Evolutionary conservation across 2,329 filamentous ascomycete species (phyloP), one percentile per base, ranked within the genome.

Genomic region (Myriosclerotinia duriaeana): DNA sequence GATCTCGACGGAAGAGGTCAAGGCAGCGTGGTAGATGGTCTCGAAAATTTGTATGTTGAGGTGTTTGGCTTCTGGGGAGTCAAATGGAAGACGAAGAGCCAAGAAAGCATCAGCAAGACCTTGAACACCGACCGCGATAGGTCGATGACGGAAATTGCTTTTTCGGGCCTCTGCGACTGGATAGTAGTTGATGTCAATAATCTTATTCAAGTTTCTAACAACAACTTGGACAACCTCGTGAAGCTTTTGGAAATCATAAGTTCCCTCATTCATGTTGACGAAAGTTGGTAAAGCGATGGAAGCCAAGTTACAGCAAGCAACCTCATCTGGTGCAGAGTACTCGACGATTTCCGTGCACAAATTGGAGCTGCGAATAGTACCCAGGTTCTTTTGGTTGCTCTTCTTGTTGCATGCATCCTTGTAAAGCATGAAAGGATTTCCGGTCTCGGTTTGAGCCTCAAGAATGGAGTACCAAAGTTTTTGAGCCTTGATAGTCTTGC

Each of bases 331-430:
- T 46, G 95, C 92, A 71, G 85, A 96, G 84, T 97, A 99, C 83
- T 99, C 95, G 71, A 99, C 87, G 74, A 99, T 99, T 81, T 99
- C 95, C 61, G 94, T 98, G 88, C 95, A 99, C 59, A 99, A 85
- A 80, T 99, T 99, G 76, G 95, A 99, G 85, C 92, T 97, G 80
- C 93, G 93, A 75, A 99, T 99, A 70, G 93, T 97, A 72, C 95
- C 95, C 42, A 99, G 85, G 81, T 99, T 99, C 89, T 99, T 98
- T 84, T 99, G 95, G 87, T 99, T 99, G 85, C 93, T 97, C 90
- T 99, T 99, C 79, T 88, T 88, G 87, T 99, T 99, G 87, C 91
- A 94, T 76, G 89, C 86, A 81, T 99, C 95, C 85, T 99, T 99
- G 89, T 99, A 99, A 68, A 98, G 89, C 92, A 99, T 99, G 82